These are phyloP conservation scores for Thielaviopsis euricoi DNA, from an alignment of 2,329 filamentous ascomycete species.

Conservation along the genomic window DNA sequence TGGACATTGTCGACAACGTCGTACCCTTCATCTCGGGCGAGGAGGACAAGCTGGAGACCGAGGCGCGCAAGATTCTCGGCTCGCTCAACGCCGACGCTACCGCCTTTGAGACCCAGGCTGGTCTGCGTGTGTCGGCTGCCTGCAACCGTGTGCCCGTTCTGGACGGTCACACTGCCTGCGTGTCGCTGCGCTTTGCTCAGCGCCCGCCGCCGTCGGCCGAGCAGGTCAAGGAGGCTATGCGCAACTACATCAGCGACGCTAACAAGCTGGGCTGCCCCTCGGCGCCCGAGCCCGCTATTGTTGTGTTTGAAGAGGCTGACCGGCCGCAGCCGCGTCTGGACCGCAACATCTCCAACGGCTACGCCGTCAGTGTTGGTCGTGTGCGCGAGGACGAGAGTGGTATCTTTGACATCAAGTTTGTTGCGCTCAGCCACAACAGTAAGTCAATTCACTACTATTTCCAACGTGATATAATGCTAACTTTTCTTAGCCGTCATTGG, in stretches of 20 bases:
- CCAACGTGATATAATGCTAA: constrained; percentile 18
- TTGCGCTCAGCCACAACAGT: constrained; percentile 72
- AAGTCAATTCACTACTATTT: constrained; percentile 19
- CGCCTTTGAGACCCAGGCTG: constrained; percentile 58
- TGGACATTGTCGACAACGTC: constrained; percentile 94
- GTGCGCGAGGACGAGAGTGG: constrained; percentile 73
- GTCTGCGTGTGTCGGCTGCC: constrained; percentile 64
- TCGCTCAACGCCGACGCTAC: constrained; percentile 52
- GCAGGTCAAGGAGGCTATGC: constrained; percentile 62
- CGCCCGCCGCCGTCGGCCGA: constrained; percentile 58
- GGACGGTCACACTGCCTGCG: constrained; percentile 90
- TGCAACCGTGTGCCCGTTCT: constrained; percentile 93
- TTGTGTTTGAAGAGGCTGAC: constrained; percentile 78
- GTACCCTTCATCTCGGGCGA: constrained; percentile 87
- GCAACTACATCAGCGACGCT: constrained; percentile 67
- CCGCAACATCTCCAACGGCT: constrained; percentile 68
- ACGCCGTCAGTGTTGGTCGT: constrained; percentile 79
- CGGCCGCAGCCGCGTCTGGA: constrained; percentile 84
- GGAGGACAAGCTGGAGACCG: constrained; percentile 90
- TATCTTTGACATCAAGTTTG: constrained; percentile 90
- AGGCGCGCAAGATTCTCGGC: constrained; percentile 89
- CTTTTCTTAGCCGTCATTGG: constrained; percentile 61
- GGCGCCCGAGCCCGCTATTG: constrained; percentile 65
- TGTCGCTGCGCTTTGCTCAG: constrained; percentile 67
- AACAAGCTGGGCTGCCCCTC: constrained; percentile 74